A percentile compares a stretch with the other conserved stretches of the same genome.
phyloP scores from a whole-genome alignment of 1,284 basidiomycete genomes.

The Marasmius fiardii region DNA sequence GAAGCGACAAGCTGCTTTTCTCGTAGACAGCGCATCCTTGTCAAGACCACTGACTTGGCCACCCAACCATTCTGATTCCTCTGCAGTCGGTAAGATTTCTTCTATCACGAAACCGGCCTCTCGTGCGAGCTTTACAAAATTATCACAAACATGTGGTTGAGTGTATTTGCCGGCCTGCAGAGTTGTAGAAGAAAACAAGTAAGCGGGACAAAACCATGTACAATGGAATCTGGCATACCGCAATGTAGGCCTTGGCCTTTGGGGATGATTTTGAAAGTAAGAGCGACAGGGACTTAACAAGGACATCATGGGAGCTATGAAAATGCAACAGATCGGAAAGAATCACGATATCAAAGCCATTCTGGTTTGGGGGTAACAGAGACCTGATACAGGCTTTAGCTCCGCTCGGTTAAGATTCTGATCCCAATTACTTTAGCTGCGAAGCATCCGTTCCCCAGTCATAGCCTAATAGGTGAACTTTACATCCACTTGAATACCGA shows the following conservation, averaged over 20 bases:
- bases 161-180: conserved; percentile 60
- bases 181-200: background rate
- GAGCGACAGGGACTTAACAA: conserved; percentile 44
- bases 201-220: background rate
- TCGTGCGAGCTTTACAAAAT: conserved; percentile 44
- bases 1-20: conserved; percentile 58
- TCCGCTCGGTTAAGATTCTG: background rate
- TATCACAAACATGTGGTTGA: conserved; percentile 44
- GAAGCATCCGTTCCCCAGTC: conserved; percentile 58
- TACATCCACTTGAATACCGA: conserved; percentile 34
- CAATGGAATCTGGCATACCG: conserved; percentile 28
- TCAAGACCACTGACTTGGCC: conserved; percentile 47
- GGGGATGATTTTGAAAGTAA: conserved; percentile 42
- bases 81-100: conserved; percentile 27
- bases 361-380: conserved; percentile 12
- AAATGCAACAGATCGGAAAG: conserved; percentile 73
- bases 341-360: conserved; percentile 56
- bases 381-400: background rate
- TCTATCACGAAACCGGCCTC: conserved; percentile 45
- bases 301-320: conserved; percentile 52
- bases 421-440: conserved; percentile 44
- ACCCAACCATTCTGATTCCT: conserved; percentile 46
- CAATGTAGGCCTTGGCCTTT: conserved; percentile 53
- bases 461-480: conserved; percentile 46
- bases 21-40: conserved; percentile 38